Base-by-base conservation (phyloP, 1,139 yeast genomes). In the Protomyces gravidus region DNA sequence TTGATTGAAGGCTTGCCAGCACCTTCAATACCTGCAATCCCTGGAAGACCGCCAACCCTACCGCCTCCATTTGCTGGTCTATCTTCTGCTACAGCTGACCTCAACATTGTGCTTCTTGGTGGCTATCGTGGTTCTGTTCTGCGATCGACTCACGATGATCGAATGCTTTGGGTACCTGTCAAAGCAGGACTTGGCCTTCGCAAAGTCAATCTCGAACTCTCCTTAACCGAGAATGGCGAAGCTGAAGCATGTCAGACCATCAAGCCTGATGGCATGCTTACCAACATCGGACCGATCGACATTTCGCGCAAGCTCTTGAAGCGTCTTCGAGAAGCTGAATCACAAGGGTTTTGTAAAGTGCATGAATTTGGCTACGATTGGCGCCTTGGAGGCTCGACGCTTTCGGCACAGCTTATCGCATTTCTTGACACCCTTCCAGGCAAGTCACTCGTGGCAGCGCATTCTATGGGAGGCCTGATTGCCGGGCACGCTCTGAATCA, bases 401-500 rank as follows among this genome's bases (percentile, higher is more conserved):
- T 78, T 25, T 75, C 87, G 4, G 69, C 72, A 6, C 78, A 82
- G 64, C 72, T 89, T 11, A 73, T 72, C 50, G 70, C 76, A 26
- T 79, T 77, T 62, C 71, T 89, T 26, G 69, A 72, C 49, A 66
- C 74, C 4, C 71, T 82, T 23, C 73, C 76, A 64, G 76, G 80
- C 6, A 63, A 57, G 2, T 78, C 84, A 0, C 64, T 68, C 19
- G 82, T 89, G 0, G 81, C 89, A 60, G 94, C 94, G 0, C 97
- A 89, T 71, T 88, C 96, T 0, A 89, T 89, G 96, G 97, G 97
- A 55, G 97, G 97, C 0, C 69, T 89, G 23, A 78, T 89, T 21
- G 83, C 95, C 0, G 96, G 88, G 67, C 85, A 85, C 60, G 86
- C 87, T 0, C 75, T 89, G 76, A 86, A 85, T 61, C 74, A 75